These are phyloP conservation scores for Phytophthora pistaciae DNA, from an alignment of 352 stramenopile genomes.

Conservation along the genomic window DNA sequence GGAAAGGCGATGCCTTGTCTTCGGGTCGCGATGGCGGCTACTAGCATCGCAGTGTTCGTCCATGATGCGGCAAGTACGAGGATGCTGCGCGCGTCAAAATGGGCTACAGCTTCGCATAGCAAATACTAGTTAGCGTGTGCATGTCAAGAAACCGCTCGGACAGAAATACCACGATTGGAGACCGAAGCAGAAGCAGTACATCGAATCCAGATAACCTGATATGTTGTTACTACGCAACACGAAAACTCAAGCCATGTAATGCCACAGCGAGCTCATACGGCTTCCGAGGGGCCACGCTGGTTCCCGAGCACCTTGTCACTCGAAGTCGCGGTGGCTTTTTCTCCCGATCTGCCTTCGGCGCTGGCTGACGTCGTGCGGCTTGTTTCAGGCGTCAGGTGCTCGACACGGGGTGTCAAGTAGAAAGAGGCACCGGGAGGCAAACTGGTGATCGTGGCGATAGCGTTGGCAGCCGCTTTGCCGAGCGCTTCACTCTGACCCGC, in stretches of 20 bases:
- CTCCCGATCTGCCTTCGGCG: conserved; percentile 29
- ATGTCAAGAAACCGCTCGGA: conserved; percentile 20
- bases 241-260: background rate
- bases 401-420: conserved; percentile 41
- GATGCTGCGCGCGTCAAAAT: conserved; percentile 6
- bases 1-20: conserved; percentile 6
- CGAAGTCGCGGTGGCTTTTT: conserved; percentile 20
- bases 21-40: background rate
- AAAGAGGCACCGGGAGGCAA: conserved; percentile 39
- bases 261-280: conserved; percentile 24
- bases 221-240: background rate
- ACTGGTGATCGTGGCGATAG: conserved; percentile 29
- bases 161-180: conserved; percentile 30
- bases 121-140: background rate
- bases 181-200: background rate
- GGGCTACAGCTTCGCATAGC: conserved; percentile 6
- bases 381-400: conserved; percentile 29
- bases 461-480: conserved; percentile 22
- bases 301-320: conserved; percentile 34
- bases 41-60: conserved; percentile 6
- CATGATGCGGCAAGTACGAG: conserved; percentile 20
- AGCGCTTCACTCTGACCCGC: conserved; percentile 19
- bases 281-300: conserved; percentile 38
- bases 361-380: conserved; percentile 10
- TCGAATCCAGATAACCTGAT: background rate